A percentile compares a stretch with the other conserved stretches of the same genome.
Conservation (phyloP, 129 eudicot genomes). For the Rutidosis leptorrhynchoides region DNA sequence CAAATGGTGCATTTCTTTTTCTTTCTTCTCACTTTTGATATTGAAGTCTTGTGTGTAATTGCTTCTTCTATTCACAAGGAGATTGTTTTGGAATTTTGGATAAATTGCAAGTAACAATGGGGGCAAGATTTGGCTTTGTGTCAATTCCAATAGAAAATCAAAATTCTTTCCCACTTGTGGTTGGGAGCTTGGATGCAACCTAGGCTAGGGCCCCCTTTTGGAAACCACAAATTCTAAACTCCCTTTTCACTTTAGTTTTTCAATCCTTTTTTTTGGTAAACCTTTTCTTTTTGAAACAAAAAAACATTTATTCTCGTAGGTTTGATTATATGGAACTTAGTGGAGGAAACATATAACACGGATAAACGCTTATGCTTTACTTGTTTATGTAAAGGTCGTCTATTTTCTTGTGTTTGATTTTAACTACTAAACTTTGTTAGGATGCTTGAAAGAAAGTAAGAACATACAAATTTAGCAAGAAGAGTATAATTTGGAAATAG, state of each 20-base stretch:
- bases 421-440: too few relatives aligned
- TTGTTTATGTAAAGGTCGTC: too few relatives aligned
- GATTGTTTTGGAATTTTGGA: slow-evolving; percentile 46
- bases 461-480: background rate
- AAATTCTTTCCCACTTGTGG: slow-evolving; percentile 35
- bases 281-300: background rate
- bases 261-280: background rate
- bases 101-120: slow-evolving; percentile 48
- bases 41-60: slow-evolving; percentile 37
- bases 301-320: background rate
- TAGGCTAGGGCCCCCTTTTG: slow-evolving; percentile 49
- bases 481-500: background rate
- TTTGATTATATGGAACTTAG: too few relatives aligned
- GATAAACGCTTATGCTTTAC: too few relatives aligned
- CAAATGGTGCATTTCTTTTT: slow-evolving; percentile 46
- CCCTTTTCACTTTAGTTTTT: slow-evolving; percentile 8
- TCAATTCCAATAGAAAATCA: slow-evolving; percentile 37
- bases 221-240: slow-evolving; percentile 30
- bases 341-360: too few relatives aligned
- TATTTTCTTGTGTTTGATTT: too few relatives aligned
- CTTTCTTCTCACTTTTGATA: slow-evolving; percentile 32
- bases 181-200: slow-evolving; percentile 44
- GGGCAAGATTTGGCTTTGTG: slow-evolving; percentile 45
- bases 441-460: too few relatives aligned
- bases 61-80: slow-evolving; percentile 34